Base-by-base conservation (phyloP, 1,284 basidiomycete genomes). In the Melampsora larici-populina region DNA sequence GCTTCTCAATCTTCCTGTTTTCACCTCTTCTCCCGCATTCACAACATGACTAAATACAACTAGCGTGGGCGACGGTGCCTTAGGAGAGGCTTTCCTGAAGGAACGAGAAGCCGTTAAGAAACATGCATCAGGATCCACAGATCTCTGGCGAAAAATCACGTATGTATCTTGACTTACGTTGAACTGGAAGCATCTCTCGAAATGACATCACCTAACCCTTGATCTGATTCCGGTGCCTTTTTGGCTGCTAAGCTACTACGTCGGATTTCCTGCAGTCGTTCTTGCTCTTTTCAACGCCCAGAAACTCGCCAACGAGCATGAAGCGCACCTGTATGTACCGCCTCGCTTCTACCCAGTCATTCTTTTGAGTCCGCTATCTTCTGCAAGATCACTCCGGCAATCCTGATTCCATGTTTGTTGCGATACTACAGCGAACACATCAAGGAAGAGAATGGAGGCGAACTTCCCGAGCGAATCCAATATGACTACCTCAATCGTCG, bases 401-500 rank as follows among this genome's bases (percentile, higher is more conserved):
- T 55, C 24, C 4, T 33, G 8, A 64, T 15, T 36, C 29, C 36
- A 24, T 24, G 46, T 48, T 51, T 17, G 11, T 67, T 58, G 17
- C 31, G 17, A 29, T 70, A 33, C 78, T 91, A 93, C 83, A 80
- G 88, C 79, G 88, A 89, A 71, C 92, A 92, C 83, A 83, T 91
- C 84, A 89, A 87, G 82, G 86, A 88, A 63, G 91, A 91, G 85
- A 89, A 93, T 84, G 89, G 87, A 72, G 92, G 92, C 70, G 86
- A 88, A 78, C 86, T 91, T 68, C 91, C 91, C 67, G 88, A 90
- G 81, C 84, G 87, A 36, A 90, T 92, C 72, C 85, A 85, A 36
- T 94, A 90, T 18, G 74, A 76, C 58, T 76, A 76, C 40, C 65
- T 76, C 24, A 76, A 76, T 51, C 64, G 64, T 24, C 74, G 74